Evolutionary conservation across 352 stramenopile species (phyloP).

Genomic region (Globisporangium rhizosaccharum): DNA sequence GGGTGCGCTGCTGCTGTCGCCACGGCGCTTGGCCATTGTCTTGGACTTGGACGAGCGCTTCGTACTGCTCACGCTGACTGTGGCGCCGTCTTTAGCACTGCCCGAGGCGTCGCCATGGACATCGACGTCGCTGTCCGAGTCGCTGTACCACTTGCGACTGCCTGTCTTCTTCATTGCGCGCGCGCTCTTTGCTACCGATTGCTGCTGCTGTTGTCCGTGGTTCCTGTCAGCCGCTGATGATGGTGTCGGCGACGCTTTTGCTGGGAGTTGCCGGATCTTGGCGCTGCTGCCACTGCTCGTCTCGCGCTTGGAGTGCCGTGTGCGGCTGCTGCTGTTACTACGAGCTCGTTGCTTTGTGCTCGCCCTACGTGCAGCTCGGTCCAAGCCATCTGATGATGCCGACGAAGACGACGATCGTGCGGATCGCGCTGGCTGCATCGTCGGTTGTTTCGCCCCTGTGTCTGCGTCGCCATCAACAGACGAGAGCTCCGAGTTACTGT

Average conservation of each 20-base stretch:
- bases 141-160: constrained; percentile 47
- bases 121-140: constrained; percentile 38
- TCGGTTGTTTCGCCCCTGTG: neutral
- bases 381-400: neutral
- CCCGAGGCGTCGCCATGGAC: neutral
- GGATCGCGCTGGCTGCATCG: neutral
- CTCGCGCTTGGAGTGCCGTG: neutral
- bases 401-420: neutral
- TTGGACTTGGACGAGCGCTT: constrained; percentile 11
- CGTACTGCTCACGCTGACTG: neutral
- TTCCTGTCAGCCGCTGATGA: constrained; percentile 7
- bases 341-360: neutral
- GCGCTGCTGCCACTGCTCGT: constrained; percentile 2
- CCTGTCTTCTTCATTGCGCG: constrained; percentile 20
- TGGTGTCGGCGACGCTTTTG: constrained; percentile 3
- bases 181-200: constrained; percentile 6
- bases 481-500: constrained; percentile 49
- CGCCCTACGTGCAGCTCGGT: neutral
- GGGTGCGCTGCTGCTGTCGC: neutral
- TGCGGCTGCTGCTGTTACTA: neutral
- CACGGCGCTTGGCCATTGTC: neutral
- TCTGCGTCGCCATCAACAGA: constrained; percentile 20
- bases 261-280: constrained; percentile 15
- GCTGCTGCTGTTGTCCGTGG: constrained; percentile 7
- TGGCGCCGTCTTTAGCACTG: neutral